phyloP scores from a whole-genome alignment of 306 rosid species.

The Cicer bijugum region DNA sequence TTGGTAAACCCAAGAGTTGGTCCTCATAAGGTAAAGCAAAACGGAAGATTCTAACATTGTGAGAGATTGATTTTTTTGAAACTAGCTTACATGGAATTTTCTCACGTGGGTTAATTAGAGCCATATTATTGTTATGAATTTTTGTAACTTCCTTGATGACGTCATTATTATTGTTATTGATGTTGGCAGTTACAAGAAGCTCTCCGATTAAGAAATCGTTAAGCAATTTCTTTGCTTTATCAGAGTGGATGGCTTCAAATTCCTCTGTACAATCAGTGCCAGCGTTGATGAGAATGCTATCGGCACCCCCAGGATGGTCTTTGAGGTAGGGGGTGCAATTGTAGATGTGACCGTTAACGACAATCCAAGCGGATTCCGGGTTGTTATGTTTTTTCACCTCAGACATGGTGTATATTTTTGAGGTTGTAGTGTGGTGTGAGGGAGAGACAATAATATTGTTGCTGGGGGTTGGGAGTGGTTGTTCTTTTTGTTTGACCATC shows the following conservation, averaged over 20 bases:
- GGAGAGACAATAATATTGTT: constrained; percentile 67
- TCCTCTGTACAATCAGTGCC: constrained; percentile 94
- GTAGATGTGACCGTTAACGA: constrained; percentile 72
- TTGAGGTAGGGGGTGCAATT: constrained; percentile 78
- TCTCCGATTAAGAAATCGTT: constrained; percentile 71
- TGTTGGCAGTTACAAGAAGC: constrained; percentile 55
- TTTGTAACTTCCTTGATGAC: constrained; percentile 41
- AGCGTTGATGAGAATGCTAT: constrained; percentile 84
- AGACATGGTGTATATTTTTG: constrained; percentile 55
- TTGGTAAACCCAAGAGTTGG: constrained; percentile 66
- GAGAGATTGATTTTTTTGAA: constrained; percentile 58
- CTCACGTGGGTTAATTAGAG: constrained; percentile 61
- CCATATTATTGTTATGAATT: constrained; percentile 39
- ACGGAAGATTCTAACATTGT: constrained; percentile 68
- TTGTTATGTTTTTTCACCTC: constrained; percentile 66
- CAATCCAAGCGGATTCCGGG: constrained; percentile 71
- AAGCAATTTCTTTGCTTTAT: constrained; percentile 76
- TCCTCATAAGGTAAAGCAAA: constrained; percentile 68
- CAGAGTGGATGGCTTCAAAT: constrained; percentile 89
- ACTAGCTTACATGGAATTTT: constrained; percentile 72
- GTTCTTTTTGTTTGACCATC: constrained; percentile 70
- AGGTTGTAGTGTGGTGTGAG: constrained; percentile 46
- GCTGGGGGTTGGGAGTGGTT: constrained; percentile 45
- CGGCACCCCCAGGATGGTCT: constrained; percentile 87
- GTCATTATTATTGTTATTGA: constrained; percentile 51